phyloP scores from a whole-genome alignment of 192 early-diverging fungal species.

The Dimargaris xerosporica region DNA sequence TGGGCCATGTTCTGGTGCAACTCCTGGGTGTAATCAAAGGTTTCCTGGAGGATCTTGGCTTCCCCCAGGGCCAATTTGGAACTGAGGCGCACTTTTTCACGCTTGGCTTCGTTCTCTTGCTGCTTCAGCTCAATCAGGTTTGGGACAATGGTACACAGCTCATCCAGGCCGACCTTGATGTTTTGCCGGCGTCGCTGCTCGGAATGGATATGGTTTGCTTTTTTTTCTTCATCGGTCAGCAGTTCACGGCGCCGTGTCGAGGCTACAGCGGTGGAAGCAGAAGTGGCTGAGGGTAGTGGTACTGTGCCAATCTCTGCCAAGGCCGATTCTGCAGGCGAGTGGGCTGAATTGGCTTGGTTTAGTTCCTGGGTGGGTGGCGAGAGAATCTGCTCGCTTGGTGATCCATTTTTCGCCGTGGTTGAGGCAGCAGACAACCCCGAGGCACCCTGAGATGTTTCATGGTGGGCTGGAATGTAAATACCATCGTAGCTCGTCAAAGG shows the following conservation, averaged over 20 bases:
- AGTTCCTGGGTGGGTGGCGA: too few relatives aligned
- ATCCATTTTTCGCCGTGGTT: too few relatives aligned
- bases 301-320: too few relatives aligned
- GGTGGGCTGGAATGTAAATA: too few relatives aligned
- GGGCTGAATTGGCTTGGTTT: too few relatives aligned
- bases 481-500: too few relatives aligned
- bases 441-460: too few relatives aligned
- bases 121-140: conserved; percentile 29
- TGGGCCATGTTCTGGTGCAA: not conserved
- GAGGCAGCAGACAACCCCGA: too few relatives aligned
- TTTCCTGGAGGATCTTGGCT: conserved; percentile 11
- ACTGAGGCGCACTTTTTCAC: not conserved
- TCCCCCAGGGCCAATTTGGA: conserved; percentile 5
- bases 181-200: conserved; percentile 88
- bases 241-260: conserved; percentile 27
- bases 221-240: conserved; percentile 80
- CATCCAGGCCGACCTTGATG: conserved; percentile 79
- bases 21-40: not conserved
- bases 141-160: conserved; percentile 76
- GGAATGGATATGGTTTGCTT: conserved; percentile 87
- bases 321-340: too few relatives aligned
- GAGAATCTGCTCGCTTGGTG: too few relatives aligned
- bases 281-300: too few relatives aligned
- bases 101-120: not conserved
- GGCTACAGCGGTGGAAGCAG: not conserved